These are phyloP conservation scores for slime mould (Dictyostelium discoideum) DNA, from an alignment of 78 protist genomes.

Conservation along the genomic window DNA sequence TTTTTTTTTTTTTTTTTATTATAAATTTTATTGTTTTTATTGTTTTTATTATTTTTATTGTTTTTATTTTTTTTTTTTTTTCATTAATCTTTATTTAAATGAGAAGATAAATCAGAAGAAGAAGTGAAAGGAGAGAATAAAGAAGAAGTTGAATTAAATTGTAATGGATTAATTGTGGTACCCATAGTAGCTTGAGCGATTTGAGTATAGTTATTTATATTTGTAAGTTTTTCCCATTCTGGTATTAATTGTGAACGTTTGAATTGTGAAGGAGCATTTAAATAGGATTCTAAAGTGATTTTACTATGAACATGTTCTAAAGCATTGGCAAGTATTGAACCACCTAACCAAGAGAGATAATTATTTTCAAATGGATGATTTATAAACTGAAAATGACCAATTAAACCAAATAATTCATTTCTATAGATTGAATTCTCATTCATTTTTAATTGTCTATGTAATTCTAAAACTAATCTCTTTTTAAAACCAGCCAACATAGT, in stretches of 20 bases:
- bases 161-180: conserved; percentile 8
- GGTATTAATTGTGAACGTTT: conserved; percentile 10
- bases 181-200: conserved; percentile 1
- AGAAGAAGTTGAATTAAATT: conserved; percentile 7
- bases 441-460: neutral
- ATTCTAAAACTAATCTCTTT: neutral
- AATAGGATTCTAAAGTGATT: conserved; percentile 6
- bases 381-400: conserved; percentile 28
- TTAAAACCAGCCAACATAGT: conserved; percentile 51
- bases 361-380: conserved; percentile 52
- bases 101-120: neutral
- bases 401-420: neutral
- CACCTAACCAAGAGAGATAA: conserved; percentile 70
- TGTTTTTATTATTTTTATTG: neutral
- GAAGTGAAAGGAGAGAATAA: conserved; percentile 23
- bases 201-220: conserved; percentile 5
- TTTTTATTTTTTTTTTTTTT: neutral
- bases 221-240: conserved; percentile 7
- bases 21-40: too few relatives aligned
- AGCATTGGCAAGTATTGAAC: conserved; percentile 13
- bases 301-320: conserved; percentile 19
- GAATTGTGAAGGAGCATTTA: neutral
- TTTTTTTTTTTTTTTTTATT: too few relatives aligned
- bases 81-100: conserved; percentile 2
- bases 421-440: neutral